Evolutionary conservation across 495 filamentous ascomycete species (phyloP).

Genomic region (Amphirosellinia nigrospora): DNA sequence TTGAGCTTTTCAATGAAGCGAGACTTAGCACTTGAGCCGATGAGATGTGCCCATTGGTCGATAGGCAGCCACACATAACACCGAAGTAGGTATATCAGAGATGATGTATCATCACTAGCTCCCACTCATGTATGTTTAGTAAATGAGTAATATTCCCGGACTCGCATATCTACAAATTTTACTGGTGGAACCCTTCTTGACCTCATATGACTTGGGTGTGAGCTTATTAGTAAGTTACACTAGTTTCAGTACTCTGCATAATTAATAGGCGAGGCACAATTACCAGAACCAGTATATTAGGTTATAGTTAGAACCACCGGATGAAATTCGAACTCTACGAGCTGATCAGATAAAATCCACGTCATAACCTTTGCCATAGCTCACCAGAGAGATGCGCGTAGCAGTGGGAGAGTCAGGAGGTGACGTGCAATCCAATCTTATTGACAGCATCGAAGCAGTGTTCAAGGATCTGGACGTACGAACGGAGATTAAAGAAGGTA

Average conservation of each 20-base stretch:
- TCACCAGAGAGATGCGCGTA: too few species aligned
- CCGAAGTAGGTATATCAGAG: background rate
- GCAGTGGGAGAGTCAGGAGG: too few species aligned
- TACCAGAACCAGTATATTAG: background rate
- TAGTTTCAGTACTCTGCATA: background rate
- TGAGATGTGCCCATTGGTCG: background rate
- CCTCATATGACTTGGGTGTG: background rate
- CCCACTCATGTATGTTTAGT: background rate
- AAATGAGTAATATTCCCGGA: background rate
- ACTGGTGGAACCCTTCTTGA: background rate
- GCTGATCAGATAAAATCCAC: background rate
- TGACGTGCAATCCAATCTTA: too few species aligned
- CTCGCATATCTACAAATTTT: background rate
- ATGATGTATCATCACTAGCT: background rate
- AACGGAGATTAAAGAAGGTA: too few species aligned
- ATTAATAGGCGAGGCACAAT: background rate
- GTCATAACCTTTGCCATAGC: background rate
- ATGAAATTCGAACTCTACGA: background rate
- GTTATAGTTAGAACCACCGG: background rate
- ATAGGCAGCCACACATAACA: background rate
- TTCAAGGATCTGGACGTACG: too few species aligned
- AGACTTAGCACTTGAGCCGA: background rate
- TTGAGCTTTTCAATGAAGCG: too few species aligned
- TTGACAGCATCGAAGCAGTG: too few species aligned
- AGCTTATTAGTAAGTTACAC: background rate